Conservation (phyloP, 2,329 filamentous ascomycete genomes). For the Fusarium falciforme region DNA sequence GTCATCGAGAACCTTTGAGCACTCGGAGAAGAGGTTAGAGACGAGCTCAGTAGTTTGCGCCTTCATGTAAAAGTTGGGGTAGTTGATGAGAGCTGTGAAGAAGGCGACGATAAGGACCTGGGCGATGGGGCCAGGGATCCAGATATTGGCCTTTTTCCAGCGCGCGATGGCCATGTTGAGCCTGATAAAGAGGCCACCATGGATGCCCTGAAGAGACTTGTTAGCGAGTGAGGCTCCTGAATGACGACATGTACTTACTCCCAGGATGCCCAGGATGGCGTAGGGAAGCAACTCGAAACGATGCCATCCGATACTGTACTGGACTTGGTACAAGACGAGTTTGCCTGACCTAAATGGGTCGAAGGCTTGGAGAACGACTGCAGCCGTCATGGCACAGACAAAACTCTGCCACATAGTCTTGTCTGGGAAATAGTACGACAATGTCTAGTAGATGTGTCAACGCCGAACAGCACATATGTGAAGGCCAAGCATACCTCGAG, state of each 20-base stretch:
- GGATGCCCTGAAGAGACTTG: constrained; percentile 72
- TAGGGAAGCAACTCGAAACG: constrained; percentile 94
- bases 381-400: constrained; percentile 98
- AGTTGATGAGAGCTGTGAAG: constrained; percentile 90
- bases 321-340: constrained; percentile 95
- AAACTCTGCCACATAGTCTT: constrained; percentile 99
- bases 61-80: constrained; percentile 96
- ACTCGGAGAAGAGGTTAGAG: constrained; percentile 92
- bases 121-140: constrained; percentile 77
- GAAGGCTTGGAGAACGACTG: constrained; percentile 89
- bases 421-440: constrained; percentile 97
- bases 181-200: constrained; percentile 94
- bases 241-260: constrained; percentile 56
- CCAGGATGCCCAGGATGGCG: constrained; percentile 84
- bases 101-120: constrained; percentile 86
- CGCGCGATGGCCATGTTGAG: constrained; percentile 87
- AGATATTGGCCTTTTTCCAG: constrained; percentile 77
- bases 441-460: constrained; percentile 50
- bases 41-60: constrained; percentile 92
- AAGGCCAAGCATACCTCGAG: constrained; percentile 72
- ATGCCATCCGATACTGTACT: constrained; percentile 92
- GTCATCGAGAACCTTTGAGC: constrained; percentile 83
- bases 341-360: constrained; percentile 97
- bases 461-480: neutral
- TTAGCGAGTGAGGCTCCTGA: neutral